Conservation (phyloP, 805 yeast species). For the Lachancea kluyveri region DNA sequence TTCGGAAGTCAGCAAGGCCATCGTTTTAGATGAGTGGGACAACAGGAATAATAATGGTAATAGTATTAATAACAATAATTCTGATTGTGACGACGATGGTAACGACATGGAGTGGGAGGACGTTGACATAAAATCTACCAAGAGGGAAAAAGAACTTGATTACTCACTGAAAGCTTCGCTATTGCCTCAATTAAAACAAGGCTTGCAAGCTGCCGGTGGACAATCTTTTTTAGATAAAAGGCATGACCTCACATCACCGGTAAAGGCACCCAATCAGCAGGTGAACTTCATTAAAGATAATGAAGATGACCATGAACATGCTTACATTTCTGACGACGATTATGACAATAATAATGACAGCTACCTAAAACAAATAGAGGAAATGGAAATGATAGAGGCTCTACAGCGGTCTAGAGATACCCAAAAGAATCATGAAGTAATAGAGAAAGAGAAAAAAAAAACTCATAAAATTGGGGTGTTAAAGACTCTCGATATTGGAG, state of each 20-base stretch:
- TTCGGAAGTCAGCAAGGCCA: conserved; percentile 39
- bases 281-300: conserved; percentile 11
- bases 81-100: conserved; percentile 28
- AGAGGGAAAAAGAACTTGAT: conserved; percentile 20
- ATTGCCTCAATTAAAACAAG: conserved; percentile 27
- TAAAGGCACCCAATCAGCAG: conserved; percentile 5
- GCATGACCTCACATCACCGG: conserved; percentile 17
- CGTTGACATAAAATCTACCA: conserved; percentile 37
- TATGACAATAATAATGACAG: conserved; percentile 21
- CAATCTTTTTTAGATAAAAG: conserved; percentile 28
- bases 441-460: conserved; percentile 20
- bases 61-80: conserved; percentile 13
- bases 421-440: conserved; percentile 36
- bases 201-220: conserved; percentile 18
- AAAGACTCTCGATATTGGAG: conserved; percentile 4
- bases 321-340: conserved; percentile 11
- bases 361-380: conserved; percentile 24
- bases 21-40: conserved; percentile 39
- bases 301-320: conserved; percentile 11
- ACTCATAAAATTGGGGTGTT: conserved; percentile 1
- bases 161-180: conserved; percentile 39
- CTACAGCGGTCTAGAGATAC: conserved; percentile 42
- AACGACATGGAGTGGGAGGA: conserved; percentile 66
- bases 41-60: conserved; percentile 8
- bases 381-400: conserved; percentile 34